A percentile compares a stretch with the other conserved stretches of the same genome.
Conservation (phyloP, 2,329 filamentous ascomycete genomes). For the Aspergillus pseudonomiae region DNA sequence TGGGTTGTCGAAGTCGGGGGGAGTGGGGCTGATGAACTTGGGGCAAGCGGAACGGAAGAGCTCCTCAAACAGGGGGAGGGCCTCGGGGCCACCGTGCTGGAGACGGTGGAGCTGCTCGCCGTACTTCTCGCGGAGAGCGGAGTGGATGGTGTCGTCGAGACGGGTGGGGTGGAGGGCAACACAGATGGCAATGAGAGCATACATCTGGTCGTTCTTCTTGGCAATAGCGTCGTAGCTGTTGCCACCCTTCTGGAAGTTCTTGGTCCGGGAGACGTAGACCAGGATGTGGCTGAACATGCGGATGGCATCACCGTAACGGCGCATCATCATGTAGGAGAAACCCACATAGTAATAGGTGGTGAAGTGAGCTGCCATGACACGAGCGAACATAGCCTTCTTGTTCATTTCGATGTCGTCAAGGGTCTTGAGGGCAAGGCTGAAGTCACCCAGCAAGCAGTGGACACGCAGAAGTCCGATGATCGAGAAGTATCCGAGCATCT, state of each 20-base stretch:
- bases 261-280: slow-evolving; percentile 96
- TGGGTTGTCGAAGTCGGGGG: slow-evolving; percentile 96
- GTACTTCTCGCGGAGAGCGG: slow-evolving; percentile 96
- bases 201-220: slow-evolving; percentile 99
- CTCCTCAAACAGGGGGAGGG: slow-evolving; percentile 96
- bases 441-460: slow-evolving; percentile 95
- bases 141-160: slow-evolving; percentile 98
- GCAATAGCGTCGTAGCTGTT: slow-evolving; percentile 92
- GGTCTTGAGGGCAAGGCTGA: slow-evolving; percentile 96
- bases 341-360: slow-evolving; percentile 99
- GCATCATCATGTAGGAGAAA: slow-evolving; percentile 99
- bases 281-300: slow-evolving; percentile 99
- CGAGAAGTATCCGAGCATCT: slow-evolving; percentile 99
- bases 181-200: slow-evolving; percentile 97
- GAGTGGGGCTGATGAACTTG: slow-evolving; percentile 98
- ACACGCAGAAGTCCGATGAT: slow-evolving; percentile 96
- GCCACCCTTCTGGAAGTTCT: slow-evolving; percentile 99
- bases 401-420: slow-evolving; percentile 99
- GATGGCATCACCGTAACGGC: slow-evolving; percentile 97
- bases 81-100: slow-evolving; percentile 93
- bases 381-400: slow-evolving; percentile 99
- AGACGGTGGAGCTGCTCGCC: slow-evolving; percentile 96
- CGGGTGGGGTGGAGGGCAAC: slow-evolving; percentile 96
- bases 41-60: slow-evolving; percentile 97
- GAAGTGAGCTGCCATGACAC: slow-evolving; percentile 99